Base-by-base conservation (phyloP, 768 basidiomycete genomes). In the Boletales sp. region DNA sequence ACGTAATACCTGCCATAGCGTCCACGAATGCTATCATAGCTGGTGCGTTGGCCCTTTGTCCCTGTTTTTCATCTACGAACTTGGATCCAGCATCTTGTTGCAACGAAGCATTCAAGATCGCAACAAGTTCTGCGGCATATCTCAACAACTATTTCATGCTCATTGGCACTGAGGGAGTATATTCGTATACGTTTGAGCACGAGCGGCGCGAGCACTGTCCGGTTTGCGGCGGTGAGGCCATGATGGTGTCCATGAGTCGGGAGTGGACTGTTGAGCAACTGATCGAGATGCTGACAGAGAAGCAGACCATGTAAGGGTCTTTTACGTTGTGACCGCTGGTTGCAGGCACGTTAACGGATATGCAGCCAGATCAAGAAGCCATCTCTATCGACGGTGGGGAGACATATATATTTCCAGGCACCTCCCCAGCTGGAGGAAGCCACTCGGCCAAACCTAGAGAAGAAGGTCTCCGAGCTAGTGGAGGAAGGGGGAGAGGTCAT, bases 141-240 rank as follows among this genome's bases (percentile, higher is more conserved):
- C 76, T 99, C 47, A 90, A 95, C 70, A 97, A 97, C 67, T 99
- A 98, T 67, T 97, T 98, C 70, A 93, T 97, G 94, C 80, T 98
- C 49, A 93, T 94, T 53, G 97, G 97, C 31, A 97, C 93, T 9
- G 94, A 97, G 45, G 88, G 92, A 19, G 82, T 98, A 10, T 99
- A 99, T 70, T 94, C 95, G 2, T 94, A 90, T 71, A 98, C 97
- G 0, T 99, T 98, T 64, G 85, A 97, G 71, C 90, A 95, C 63
- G 92, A 97, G 72, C 85, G 83, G 62, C 86, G 93, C 34, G 78
- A 80, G 1, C 92, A 98, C 62, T 99, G 97, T 66, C 97, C 97
- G 4, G 97, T 98, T 8, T 99, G 97, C 59, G 97, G 97, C 5
- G 94, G 94, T 31, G 90, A 95, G 66, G 74, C 88, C 0, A 71